Evolutionary conservation across 2,329 filamentous ascomycete genomes (phyloP), one percentile per base, ranked within the genome.

Genomic region (Chaetomiaceae sp.): DNA sequence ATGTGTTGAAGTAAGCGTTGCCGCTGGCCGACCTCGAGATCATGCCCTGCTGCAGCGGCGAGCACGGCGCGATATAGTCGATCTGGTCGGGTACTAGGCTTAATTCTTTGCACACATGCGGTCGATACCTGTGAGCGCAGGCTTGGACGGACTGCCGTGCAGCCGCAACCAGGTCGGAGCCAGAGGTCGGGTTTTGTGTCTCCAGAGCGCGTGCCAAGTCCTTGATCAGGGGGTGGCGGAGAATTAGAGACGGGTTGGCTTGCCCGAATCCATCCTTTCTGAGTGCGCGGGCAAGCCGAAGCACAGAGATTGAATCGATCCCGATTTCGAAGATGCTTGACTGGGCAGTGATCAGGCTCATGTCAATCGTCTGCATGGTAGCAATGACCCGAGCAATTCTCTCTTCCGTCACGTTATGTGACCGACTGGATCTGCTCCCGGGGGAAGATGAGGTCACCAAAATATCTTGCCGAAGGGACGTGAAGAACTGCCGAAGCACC

Each of bases 321-420:
- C 90, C 91, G 1, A 95, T 70, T 53, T 95, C 88, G 56, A 93
- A 95, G 15, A 95, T 78, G 49, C 81, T 95, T 0, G 81, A 80
- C 67, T 1, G 64, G 67, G 2, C 87, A 67, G 0, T 68, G 62
- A 2, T 65, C 64, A 0, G 65, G 58, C 3, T 59, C 1, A 10
- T 43, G 1, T 70, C 59, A 1, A 78, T 51, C 0, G 69, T 66
- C 2, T 77, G 65, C 42, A 86, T 74, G 2, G 73, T 63, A 0
- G 70, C 68, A 2, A 94, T 63, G 1, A 76, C 67, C 2, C 67
- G 57, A 0, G 78, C 65, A n/a, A 90, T 65, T 18, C 63, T 65
- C 3, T 60, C 59, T 30, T 78, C 71, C 6, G 65, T 64, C 12
- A 65, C 60, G 42, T 47, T 65, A 47, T 53, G 53, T 20, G 11